Evolutionary conservation across 345 rosid genomes (phyloP), one percentile per base, ranked within the genome.

Genomic region (Heritiera fomes): DNA sequence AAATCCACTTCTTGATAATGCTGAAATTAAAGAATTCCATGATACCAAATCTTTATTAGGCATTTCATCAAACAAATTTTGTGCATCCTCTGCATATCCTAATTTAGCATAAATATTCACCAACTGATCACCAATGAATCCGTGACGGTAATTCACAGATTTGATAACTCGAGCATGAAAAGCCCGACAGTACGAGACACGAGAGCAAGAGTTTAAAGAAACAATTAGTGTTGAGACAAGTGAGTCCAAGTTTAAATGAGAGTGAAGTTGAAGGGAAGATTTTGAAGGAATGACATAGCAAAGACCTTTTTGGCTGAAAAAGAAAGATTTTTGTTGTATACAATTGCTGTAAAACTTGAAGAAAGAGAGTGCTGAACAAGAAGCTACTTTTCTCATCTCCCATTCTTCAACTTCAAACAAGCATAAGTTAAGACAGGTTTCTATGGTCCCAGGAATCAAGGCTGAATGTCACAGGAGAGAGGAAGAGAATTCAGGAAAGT

Each of bases 1-100:
- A 79, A 72, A 79, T 71, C 92, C 88, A 66, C 32, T 83, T 47
- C 80, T 82, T 9, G 88, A 87, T 82, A 82, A 85, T 63, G 88
- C 88, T 2, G 92, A 87, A 47, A 90, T 85, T 20, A 91, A 81
- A 43, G 94, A 91, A 84, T 93, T 93, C 92, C 96, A 93, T 18
- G 96, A 91, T 46, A 84, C 78, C 60, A 88, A 63, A 81, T 93
- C 96, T 76, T 80, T 88, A 0, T 78, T 75, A 63, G 94, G 87
- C 86, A 91, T 85, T 91, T 69, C 55, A 69, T 45, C 73, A 69
- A 23, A 69, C 38, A 55, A 55, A 15, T 17, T 55, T 55, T 55
- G 59, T 17, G 59, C 20, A 18, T 18, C 59, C 18, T 55, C 23
- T 17, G 23, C 8, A 55, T 17, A 18, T 55, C 59, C 59, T 17